Conservation (phyloP, 1,284 basidiomycete genomes). For the Microbotryomycetes sp. region DNA sequence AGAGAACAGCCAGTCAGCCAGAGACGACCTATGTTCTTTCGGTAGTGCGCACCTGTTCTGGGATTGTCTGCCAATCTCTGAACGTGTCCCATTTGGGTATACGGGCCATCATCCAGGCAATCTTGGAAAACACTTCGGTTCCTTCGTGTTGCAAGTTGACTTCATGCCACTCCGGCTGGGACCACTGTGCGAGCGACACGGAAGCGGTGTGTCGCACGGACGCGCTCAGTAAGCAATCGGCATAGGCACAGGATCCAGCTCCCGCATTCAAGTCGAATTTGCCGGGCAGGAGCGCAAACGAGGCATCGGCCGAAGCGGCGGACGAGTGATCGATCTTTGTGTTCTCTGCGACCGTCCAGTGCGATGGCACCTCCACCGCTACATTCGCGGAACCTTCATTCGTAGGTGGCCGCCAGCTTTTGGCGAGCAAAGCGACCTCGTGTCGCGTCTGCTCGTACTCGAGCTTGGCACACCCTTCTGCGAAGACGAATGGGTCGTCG, state of each 20-base stretch:
- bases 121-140: constrained; percentile 59
- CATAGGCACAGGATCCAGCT: constrained; percentile 59
- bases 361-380: not conserved
- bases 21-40: not conserved
- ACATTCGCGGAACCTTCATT: not conserved
- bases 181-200: constrained; percentile 67
- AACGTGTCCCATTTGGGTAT: constrained; percentile 63
- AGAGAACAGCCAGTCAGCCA: not conserved
- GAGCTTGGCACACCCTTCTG: constrained; percentile 63
- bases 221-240: constrained; percentile 68
- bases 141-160: constrained; percentile 80
- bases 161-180: constrained; percentile 61
- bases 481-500: constrained; percentile 73
- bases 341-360: not conserved
- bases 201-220: constrained; percentile 56
- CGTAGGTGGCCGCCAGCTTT: constrained; percentile 51
- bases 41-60: constrained; percentile 35
- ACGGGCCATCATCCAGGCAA: constrained; percentile 81
- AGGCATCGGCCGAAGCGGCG: constrained; percentile 3
- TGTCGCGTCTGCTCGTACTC: constrained; percentile 74
- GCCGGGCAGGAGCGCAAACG: constrained; percentile 17
- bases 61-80: constrained; percentile 55
- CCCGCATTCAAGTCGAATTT: constrained; percentile 51
- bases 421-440: constrained; percentile 57
- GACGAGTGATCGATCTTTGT: constrained; percentile 4